Conservation (phyloP, 352 stramenopile species). For the Globisporangium cylindrosporum region DNA sequence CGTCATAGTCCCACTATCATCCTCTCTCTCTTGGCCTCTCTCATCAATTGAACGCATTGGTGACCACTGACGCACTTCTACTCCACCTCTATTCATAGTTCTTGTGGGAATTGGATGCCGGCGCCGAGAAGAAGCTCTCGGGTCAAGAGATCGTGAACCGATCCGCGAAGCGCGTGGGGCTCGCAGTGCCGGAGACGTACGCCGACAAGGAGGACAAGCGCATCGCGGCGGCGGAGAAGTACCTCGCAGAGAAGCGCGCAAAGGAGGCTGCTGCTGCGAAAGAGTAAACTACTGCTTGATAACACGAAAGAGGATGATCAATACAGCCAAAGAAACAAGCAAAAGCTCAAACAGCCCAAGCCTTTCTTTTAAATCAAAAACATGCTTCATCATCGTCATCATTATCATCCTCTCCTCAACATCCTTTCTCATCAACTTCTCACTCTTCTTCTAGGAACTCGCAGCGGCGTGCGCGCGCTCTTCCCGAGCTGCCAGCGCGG, state of each 20-base stretch:
- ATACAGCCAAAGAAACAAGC: background rate
- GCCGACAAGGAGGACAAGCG: constrained; percentile 50
- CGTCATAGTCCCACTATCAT: background rate
- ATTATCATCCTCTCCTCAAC: background rate
- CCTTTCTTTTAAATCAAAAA: constrained; percentile 15
- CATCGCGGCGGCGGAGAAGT: constrained; percentile 44
- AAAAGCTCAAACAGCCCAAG: constrained; percentile 1
- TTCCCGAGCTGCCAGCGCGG: constrained; percentile 30
- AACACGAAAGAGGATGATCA: background rate
- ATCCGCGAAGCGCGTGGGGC: constrained; percentile 70
- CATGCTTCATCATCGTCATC: background rate
- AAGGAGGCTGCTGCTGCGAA: constrained; percentile 27
- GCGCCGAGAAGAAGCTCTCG: constrained; percentile 62
- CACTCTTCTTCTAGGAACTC: constrained; percentile 33
- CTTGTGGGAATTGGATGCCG: constrained; percentile 73
- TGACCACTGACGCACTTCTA: constrained; percentile 1
- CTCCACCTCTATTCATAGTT: constrained; percentile 24
- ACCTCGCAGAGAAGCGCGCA: constrained; percentile 49
- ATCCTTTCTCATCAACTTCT: background rate
- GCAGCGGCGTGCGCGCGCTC: constrained; percentile 33
- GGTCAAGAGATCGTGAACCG: constrained; percentile 73
- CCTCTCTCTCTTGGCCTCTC: background rate
- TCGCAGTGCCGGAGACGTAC: constrained; percentile 77
- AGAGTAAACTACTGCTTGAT: background rate
- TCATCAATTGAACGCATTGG: background rate